phyloP scores from a whole-genome alignment of 2,329 filamentous ascomycete genomes.

The Ilyonectria sp. region DNA sequence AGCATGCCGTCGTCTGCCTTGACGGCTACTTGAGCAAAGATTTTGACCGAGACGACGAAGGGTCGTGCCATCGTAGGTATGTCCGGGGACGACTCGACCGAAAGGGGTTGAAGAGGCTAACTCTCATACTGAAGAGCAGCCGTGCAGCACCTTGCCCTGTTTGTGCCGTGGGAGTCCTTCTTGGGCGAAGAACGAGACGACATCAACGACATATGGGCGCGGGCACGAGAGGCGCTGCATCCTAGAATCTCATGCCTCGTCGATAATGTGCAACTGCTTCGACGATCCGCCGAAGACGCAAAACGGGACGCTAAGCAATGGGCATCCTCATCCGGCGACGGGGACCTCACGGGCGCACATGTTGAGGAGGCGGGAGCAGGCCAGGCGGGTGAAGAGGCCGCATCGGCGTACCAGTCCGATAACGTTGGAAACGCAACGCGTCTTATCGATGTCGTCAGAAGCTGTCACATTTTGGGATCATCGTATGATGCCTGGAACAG shows the following conservation, averaged over 20 bases:
- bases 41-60: no score
- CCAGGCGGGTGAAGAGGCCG: neutral
- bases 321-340: neutral
- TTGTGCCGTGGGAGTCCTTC: neutral
- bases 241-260: neutral
- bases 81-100: no score
- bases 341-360: neutral
- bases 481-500: no score
- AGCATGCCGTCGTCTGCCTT: no score
- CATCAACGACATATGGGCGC: neutral
- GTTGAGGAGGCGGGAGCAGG: neutral
- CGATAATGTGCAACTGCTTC: neutral
- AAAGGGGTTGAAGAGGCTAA: neutral
- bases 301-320: constrained; percentile 9
- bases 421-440: neutral
- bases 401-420: neutral
- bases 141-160: neutral
- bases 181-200: neutral
- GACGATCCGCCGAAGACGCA: constrained; percentile 4
- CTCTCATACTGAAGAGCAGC: neutral
- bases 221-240: neutral
- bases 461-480: no score
- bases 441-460: constrained; percentile 22
- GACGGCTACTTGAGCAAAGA: no score
- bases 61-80: no score